Base-by-base conservation (phyloP, 306 rosid genomes). In the Alnus rubra region DNA sequence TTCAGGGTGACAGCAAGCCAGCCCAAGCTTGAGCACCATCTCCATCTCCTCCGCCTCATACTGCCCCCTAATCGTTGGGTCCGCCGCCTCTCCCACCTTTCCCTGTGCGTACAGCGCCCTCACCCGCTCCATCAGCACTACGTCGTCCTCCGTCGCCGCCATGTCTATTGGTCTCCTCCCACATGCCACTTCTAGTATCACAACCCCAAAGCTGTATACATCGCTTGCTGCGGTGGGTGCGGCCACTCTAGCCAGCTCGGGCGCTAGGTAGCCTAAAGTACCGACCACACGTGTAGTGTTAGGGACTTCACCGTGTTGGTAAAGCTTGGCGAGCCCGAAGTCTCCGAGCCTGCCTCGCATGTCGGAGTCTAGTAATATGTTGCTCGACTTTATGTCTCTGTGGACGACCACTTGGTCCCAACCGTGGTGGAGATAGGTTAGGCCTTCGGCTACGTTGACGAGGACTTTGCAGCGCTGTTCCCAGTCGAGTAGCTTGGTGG, bases 401-500 rank as follows among this genome's bases (percentile, higher is more conserved):
- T 95, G 98, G 59, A 95, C 85, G 18, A 95, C 98, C 52, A 91
- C 88, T 69, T 92, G 91, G 69, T 95, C 97, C 97, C 97, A 95
- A 5, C 98, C 97, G 2, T 90, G 89, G 83, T 95, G 98, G 45
- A 95, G 91, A 54, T 95, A 95, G 82, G 84, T 86, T 42, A 95
- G 73, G 6, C 97, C 98, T 65, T 95, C 98, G 0, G 97, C 98
- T 10, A 95, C 97, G 47, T 95, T 97, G 5, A 89, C 85, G 3
- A 95, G 89, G 6, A 95, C 84, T 42, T 89, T 79, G 3, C 94
- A 89, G 2, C 97, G 90, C 9, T 72, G 82, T 7, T 69, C 80
- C 97, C 98, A 95, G 2, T 78, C 78, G 1, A 95, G 68, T 31
- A 88, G 70, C 74, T 44, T 80, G 59, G 47, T 55, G 0, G 97